Evolutionary conservation across 2,329 filamentous ascomycete genomes (phyloP).

Genomic region (Madurella mycetomatis): DNA sequence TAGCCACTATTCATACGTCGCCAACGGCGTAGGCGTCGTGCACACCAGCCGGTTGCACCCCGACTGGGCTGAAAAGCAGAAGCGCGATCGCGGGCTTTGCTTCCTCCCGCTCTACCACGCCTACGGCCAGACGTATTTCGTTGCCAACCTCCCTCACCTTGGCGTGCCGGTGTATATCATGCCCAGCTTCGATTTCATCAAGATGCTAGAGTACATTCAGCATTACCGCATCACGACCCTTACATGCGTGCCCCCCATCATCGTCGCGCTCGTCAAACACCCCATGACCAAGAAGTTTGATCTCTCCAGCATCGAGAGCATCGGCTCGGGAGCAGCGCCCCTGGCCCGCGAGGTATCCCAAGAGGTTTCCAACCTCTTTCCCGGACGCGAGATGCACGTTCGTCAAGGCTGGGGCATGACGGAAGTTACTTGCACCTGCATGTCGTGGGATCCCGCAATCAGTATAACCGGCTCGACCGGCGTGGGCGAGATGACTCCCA

Average conservation of each 20-base stretch:
- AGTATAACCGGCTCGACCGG: slow-evolving; percentile 35
- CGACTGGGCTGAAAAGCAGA: slow-evolving; percentile 41
- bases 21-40: slow-evolving; percentile 62
- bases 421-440: slow-evolving; percentile 67
- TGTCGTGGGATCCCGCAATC: slow-evolving; percentile 57
- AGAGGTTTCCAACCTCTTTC: slow-evolving; percentile 56
- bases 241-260: slow-evolving; percentile 67
- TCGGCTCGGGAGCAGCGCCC: slow-evolving; percentile 67
- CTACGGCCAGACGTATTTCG: slow-evolving; percentile 67
- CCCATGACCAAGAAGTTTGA: slow-evolving; percentile 63
- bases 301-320: slow-evolving; percentile 56
- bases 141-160: slow-evolving; percentile 53
- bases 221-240: slow-evolving; percentile 64
- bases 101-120: slow-evolving; percentile 77
- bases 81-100: slow-evolving; percentile 48
- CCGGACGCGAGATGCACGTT: slow-evolving; percentile 32
- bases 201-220: slow-evolving; percentile 65
- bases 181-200: slow-evolving; percentile 69
- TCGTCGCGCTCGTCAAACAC: slow-evolving; percentile 68
- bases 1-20: slow-evolving; percentile 70
- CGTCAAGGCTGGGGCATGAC: slow-evolving; percentile 87
- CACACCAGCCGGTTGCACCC: slow-evolving; percentile 43
- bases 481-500: slow-evolving; percentile 67
- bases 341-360: slow-evolving; percentile 52
- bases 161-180: slow-evolving; percentile 72